Evolutionary conservation across 139 green algal species (phyloP).

Genomic region (Picocystis salinarum): DNA sequence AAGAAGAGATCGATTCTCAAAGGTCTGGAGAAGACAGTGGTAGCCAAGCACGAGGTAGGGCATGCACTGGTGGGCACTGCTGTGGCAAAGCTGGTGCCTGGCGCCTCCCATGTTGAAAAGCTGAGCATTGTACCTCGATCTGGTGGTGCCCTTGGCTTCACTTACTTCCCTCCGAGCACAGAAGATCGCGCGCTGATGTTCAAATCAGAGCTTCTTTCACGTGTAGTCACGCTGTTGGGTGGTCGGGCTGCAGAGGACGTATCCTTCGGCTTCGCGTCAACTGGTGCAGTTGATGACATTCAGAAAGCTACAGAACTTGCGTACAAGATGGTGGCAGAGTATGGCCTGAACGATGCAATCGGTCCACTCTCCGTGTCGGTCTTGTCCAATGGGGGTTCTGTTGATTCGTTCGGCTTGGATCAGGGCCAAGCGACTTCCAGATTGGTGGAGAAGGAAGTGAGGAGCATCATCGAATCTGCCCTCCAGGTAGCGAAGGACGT

Average conservation of each 20-base stretch:
- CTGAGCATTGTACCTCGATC: constrained; percentile 69
- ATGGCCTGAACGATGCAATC: constrained; percentile 41
- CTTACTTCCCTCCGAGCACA: constrained; percentile 37
- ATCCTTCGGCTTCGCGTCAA: constrained; percentile 30
- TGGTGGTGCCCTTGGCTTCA: constrained; percentile 60
- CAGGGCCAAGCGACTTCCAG: constrained; percentile 16
- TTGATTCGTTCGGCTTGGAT: constrained; percentile 24
- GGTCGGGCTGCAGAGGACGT: constrained; percentile 70
- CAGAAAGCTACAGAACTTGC: constrained; percentile 64
- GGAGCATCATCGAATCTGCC: constrained; percentile 36
- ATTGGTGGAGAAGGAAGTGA: constrained; percentile 42
- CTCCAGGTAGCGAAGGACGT: constrained; percentile 41
- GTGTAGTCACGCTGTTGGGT: constrained; percentile 72
- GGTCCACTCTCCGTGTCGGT: constrained; percentile 55
- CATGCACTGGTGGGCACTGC: constrained; percentile 70
- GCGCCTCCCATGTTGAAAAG: constrained; percentile 28
- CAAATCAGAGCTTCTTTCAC: constrained; percentile 60
- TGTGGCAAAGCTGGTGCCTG: constrained; percentile 40
- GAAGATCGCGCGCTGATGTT: constrained; percentile 78
- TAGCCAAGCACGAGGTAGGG: constrained; percentile 70
- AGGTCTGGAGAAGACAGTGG: constrained; percentile 59
- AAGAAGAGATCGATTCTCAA: constrained; percentile 68
- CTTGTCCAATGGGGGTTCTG: constrained; percentile 34
- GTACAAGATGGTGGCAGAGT: constrained; percentile 38
- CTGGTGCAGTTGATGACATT: constrained; percentile 70